Conservation (phyloP, 305 asterid genomes). For the Solanum hybrid region DNA sequence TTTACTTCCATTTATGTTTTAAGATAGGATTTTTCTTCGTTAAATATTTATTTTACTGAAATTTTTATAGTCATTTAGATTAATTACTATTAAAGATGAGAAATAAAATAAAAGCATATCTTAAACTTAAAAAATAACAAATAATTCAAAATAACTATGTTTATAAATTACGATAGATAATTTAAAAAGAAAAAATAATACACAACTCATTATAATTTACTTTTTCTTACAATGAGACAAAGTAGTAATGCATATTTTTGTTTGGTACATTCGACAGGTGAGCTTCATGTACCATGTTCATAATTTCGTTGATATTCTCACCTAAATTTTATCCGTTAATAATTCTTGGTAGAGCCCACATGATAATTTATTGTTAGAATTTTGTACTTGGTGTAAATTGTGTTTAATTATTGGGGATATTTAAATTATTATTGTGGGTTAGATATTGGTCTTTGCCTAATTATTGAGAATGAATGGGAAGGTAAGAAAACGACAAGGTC, state of each 20-base stretch:
- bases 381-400: not conserved
- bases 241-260: not conserved
- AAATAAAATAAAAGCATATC: not conserved
- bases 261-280: not conserved
- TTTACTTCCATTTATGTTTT: too few relatives aligned
- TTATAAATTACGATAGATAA: not conserved
- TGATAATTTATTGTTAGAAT: not conserved
- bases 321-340: not conserved
- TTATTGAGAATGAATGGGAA: not conserved
- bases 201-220: not conserved
- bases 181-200: not conserved
- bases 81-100: not conserved
- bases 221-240: not conserved
- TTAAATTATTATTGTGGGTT: not conserved
- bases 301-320: not conserved
- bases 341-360: not conserved
- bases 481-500: not conserved
- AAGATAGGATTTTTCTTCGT: not conserved
- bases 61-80: not conserved
- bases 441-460: not conserved
- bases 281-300: not conserved
- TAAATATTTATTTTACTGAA: too few relatives aligned
- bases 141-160: not conserved
- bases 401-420: not conserved
- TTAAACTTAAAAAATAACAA: not conserved